Percentiles rank a stretch among this genome's conserved stretches.
These are phyloP conservation scores for Talaromyces adpressus DNA, from an alignment of 495 filamentous ascomycete genomes.

Conservation along the genomic window DNA sequence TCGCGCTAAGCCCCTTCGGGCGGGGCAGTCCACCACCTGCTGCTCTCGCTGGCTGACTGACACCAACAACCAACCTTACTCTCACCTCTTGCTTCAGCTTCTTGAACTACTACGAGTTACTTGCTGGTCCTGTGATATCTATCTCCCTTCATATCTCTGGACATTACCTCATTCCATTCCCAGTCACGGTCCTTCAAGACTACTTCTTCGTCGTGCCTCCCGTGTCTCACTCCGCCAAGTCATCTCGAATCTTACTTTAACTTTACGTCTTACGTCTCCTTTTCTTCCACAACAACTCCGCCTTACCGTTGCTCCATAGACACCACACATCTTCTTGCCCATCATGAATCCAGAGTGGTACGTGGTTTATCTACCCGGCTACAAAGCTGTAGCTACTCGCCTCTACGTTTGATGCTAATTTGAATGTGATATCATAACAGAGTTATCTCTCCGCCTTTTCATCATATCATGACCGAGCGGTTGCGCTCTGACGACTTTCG, in stretches of 20 bases:
- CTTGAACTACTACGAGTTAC: neutral
- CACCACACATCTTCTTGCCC: conserved; percentile 17
- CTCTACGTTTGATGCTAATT: neutral
- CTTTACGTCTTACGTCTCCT: neutral
- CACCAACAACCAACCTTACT: conserved; percentile 3
- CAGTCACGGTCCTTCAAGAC: neutral
- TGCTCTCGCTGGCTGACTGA: neutral
- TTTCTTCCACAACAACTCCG: neutral
- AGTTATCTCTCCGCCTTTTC: conserved; percentile 1
- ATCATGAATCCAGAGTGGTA: conserved; percentile 97
- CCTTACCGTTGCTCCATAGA: neutral
- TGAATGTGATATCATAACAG: neutral
- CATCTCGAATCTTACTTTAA: neutral
- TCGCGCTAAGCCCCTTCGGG: conserved; percentile 4
- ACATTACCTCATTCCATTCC: neutral
- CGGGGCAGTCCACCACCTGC: neutral
- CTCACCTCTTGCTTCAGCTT: neutral
- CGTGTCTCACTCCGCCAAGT: conserved; percentile 3
- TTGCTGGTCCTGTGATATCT: conserved; percentile 3
- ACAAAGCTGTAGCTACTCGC: neutral
- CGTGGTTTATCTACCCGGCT: conserved; percentile 28
- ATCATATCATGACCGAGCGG: neutral
- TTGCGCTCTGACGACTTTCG: neutral
- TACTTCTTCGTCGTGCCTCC: neutral
- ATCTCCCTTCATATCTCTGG: neutral